Percentiles rank a stretch among this genome's conserved stretches.
Conservation (phyloP, 164 flowering plant genomes). For the Piper betle region DNA sequence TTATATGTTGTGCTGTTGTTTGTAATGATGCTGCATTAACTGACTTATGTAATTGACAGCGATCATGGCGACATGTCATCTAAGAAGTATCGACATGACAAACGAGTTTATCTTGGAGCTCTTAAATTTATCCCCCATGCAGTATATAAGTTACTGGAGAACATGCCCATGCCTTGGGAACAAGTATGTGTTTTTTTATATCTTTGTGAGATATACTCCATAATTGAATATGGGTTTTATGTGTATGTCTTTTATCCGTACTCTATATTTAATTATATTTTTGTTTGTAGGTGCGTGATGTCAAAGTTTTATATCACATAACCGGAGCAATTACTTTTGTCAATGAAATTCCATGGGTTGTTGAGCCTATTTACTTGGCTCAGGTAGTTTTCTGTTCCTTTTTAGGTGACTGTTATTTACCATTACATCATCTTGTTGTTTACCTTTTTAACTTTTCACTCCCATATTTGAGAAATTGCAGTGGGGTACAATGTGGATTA, state of each 20-base stretch:
- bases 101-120: constrained; percentile 97
- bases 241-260: constrained; percentile 43
- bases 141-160: constrained; percentile 95
- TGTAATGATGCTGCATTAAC: constrained; percentile 34
- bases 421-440: constrained; percentile 5
- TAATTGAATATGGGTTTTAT: not conserved
- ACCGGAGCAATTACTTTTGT: constrained; percentile 99
- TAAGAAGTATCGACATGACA: constrained; percentile 91
- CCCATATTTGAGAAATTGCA: constrained; percentile 15
- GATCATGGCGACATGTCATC: constrained; percentile 99
- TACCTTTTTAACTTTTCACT: not conserved
- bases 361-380: constrained; percentile 94
- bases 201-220: not conserved
- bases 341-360: constrained; percentile 99
- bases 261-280: constrained; percentile 2
- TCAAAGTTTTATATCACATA: constrained; percentile 89
- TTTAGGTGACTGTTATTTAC: not conserved
- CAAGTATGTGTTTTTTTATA: constrained; percentile 38
- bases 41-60: constrained; percentile 23
- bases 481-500: constrained; percentile 99
- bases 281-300: constrained; percentile 72
- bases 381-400: constrained; percentile 40
- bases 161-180: constrained; percentile 99
- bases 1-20: no score
- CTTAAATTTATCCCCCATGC: constrained; percentile 98